Percentiles rank a stretch among this genome's conserved stretches.
Conservation (phyloP, 768 basidiomycete genomes). For the Sistotremastrum niveocremeum region DNA sequence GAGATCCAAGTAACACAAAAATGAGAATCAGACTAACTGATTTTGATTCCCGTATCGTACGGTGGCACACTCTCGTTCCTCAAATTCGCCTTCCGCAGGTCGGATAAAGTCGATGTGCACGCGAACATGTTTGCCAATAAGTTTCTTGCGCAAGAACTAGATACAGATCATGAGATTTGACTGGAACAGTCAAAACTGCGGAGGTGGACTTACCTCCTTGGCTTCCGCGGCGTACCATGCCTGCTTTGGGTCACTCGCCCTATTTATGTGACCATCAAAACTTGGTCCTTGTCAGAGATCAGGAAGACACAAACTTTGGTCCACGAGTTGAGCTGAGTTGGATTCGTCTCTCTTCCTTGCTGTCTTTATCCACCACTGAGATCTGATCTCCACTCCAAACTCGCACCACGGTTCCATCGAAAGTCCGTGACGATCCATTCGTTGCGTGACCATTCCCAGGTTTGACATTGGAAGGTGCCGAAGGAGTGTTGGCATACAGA, state of each 20-base stretch:
- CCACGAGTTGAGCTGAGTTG: conserved; percentile 83
- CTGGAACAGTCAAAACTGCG: conserved; percentile 3
- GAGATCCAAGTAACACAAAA: background rate
- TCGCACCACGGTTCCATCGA: conserved; percentile 74
- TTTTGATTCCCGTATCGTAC: conserved; percentile 74
- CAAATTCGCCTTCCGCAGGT: conserved; percentile 85
- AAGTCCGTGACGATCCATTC: conserved; percentile 36
- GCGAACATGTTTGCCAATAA: conserved; percentile 82
- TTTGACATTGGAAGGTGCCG: conserved; percentile 28
- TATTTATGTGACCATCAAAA: conserved; percentile 16
- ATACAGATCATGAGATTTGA: background rate
- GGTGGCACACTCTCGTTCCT: conserved; percentile 86
- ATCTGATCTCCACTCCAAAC: conserved; percentile 91
- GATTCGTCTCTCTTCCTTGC: conserved; percentile 63
- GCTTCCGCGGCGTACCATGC: conserved; percentile 85
- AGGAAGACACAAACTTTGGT: conserved; percentile 43
- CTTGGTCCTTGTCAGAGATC: conserved; percentile 2
- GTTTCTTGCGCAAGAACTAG: conserved; percentile 70
- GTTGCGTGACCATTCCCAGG: conserved; percentile 25
- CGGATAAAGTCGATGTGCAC: conserved; percentile 83
- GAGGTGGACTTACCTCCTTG: conserved; percentile 34
- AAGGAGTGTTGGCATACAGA: conserved; percentile 50
- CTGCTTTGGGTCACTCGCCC: conserved; percentile 75
- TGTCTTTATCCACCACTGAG: conserved; percentile 62
- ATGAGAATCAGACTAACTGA: conserved; percentile 36